Evolutionary conservation across 2,329 filamentous ascomycete species (phyloP).

Genomic region (Leptosphaerulina australis): DNA sequence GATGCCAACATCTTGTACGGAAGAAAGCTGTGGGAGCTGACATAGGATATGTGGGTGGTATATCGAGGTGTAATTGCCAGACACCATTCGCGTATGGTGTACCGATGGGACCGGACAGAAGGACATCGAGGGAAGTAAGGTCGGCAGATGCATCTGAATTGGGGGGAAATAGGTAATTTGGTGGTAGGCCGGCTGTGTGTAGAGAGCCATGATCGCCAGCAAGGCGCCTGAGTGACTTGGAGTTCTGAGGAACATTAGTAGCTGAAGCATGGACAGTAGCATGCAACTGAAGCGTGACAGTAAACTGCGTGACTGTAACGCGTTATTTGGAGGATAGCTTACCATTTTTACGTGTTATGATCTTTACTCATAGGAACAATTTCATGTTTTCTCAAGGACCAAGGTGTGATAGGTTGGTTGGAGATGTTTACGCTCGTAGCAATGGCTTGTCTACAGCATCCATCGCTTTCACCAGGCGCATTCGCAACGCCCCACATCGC

Average conservation of each 20-base stretch:
- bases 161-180: slow-evolving; percentile 65
- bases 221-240: slow-evolving; percentile 61
- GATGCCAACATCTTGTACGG: slow-evolving; percentile 67
- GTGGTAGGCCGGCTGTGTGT: slow-evolving; percentile 61
- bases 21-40: slow-evolving; percentile 64
- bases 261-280: slow-evolving; percentile 5
- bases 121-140: slow-evolving; percentile 62
- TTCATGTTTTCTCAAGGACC: background rate
- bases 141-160: slow-evolving; percentile 54
- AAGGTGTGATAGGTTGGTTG: background rate
- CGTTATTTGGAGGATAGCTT: background rate
- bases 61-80: slow-evolving; percentile 65
- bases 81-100: slow-evolving; percentile 66
- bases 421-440: background rate
- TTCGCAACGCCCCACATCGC: slow-evolving; percentile 12
- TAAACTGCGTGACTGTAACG: background rate
- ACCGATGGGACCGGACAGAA: slow-evolving; percentile 64
- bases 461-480: slow-evolving; percentile 9
- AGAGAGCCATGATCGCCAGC: slow-evolving; percentile 65
- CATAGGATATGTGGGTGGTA: slow-evolving; percentile 62
- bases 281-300: background rate
- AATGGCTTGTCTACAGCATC: background rate
- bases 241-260: slow-evolving; percentile 47
- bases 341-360: slow-evolving; percentile 16
- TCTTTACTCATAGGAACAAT: background rate